These are phyloP conservation scores for Xylaria venustula DNA, from an alignment of 495 filamentous ascomycete genomes.

Conservation along the genomic window DNA sequence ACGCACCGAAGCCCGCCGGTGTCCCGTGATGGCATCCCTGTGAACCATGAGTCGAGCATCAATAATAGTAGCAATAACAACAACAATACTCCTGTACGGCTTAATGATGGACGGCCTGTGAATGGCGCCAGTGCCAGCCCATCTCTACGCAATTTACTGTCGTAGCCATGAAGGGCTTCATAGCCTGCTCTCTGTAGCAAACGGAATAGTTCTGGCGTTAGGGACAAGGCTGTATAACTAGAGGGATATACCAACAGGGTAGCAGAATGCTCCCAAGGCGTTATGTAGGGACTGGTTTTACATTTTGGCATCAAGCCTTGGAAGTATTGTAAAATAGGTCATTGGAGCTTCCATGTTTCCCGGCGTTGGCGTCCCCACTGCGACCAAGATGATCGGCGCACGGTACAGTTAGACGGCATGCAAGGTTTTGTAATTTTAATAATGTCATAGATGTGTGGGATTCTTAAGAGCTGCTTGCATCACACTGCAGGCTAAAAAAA, in stretches of 20 bases:
- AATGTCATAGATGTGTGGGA: constrained; percentile 3
- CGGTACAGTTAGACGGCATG: constrained; percentile 9
- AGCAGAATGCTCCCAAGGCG: constrained; percentile 11
- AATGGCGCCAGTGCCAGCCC: constrained; percentile 73
- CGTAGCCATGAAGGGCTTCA: constrained; percentile 18
- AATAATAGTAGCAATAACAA: constrained; percentile 14
- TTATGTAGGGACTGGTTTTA: constrained; percentile 2
- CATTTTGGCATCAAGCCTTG: constrained; percentile 6
- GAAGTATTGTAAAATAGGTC: constrained; percentile 15
- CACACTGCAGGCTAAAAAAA: not conserved
- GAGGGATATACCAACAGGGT: constrained; percentile 30
- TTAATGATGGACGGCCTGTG: constrained; percentile 43
- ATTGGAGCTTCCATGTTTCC: not conserved
- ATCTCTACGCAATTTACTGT: constrained; percentile 69
- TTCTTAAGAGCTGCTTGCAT: not conserved
- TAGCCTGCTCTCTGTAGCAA: constrained; percentile 13
- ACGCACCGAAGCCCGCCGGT: constrained; percentile 38
- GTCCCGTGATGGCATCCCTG: constrained; percentile 26
- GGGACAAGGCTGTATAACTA: constrained; percentile 31
- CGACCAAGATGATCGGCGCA: not conserved
- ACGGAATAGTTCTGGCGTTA: constrained; percentile 19
- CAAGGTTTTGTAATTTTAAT: constrained; percentile 4
- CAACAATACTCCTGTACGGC: constrained; percentile 16
- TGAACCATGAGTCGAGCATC: constrained; percentile 33
- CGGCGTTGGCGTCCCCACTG: not conserved